A percentile compares a stretch with the other conserved stretches of the same genome.
phyloP scores from a whole-genome alignment of 208 protist genomes.

The Entamoeba dispar region DNA sequence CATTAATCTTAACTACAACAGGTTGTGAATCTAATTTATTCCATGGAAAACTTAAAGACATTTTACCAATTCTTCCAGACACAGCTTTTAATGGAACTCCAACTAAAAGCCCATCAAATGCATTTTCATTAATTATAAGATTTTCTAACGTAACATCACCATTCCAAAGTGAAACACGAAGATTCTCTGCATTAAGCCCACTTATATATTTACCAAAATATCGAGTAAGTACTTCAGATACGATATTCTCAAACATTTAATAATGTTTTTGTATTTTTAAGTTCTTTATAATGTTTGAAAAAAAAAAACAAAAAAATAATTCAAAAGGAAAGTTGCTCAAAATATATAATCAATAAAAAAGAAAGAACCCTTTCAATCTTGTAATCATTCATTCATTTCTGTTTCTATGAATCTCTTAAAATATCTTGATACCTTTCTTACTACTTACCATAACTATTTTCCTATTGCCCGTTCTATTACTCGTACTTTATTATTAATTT shows the following conservation, averaged over 20 bases:
- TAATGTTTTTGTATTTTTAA: no score
- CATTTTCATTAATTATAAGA: not conserved
- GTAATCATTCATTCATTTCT: no score
- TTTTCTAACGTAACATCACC: not conserved
- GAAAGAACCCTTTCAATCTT: no score
- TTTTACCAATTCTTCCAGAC: not conserved
- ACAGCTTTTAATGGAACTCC: not conserved
- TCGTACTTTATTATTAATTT: no score
- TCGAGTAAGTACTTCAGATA: not conserved
- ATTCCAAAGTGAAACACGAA: not conserved
- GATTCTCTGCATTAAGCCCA: not conserved
- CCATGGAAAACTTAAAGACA: not conserved
- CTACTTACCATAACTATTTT: no score
- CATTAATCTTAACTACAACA: not conserved
- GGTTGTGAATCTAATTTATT: not conserved
- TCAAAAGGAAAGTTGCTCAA: no score
- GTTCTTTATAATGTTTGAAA: no score
- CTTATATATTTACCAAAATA: not conserved
- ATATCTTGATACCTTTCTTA: no score
- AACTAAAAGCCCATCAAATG: not conserved
- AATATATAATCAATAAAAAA: no score
- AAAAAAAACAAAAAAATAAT: no score
- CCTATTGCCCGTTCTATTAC: no score
- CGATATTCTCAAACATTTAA: not conserved
- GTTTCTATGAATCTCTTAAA: no score